These are phyloP conservation scores for Fusarium armeniacum DNA, from an alignment of 2,329 filamentous ascomycete species.

Conservation along the genomic window DNA sequence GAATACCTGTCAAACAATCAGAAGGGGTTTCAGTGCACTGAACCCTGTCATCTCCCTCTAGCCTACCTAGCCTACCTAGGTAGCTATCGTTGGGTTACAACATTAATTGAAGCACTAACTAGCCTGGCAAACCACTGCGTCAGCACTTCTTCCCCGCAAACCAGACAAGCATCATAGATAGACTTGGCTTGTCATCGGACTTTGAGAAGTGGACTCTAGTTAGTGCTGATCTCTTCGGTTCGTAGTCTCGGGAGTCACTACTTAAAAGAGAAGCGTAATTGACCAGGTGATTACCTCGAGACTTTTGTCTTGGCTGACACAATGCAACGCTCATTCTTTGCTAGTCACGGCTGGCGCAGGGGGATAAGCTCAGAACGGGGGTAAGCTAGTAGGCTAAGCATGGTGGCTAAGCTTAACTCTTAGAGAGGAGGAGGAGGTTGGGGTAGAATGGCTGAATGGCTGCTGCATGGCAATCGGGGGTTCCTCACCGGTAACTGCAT, in stretches of 20 bases:
- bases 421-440: neutral
- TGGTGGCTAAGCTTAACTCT: constrained; percentile 39
- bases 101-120: constrained; percentile 3
- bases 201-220: neutral
- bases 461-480: neutral
- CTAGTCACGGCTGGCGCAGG: constrained; percentile 1
- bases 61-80: too few species aligned
- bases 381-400: constrained; percentile 26
- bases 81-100: neutral
- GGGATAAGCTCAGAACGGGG: constrained; percentile 9
- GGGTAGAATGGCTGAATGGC: constrained; percentile 5
- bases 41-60: neutral
- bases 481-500: neutral
- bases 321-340: constrained; percentile 14
- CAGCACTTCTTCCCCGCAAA: constrained; percentile 20
- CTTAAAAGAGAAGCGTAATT: constrained; percentile 30
- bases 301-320: constrained; percentile 25
- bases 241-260: constrained; percentile 32
- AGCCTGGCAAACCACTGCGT: constrained; percentile 3
- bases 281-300: constrained; percentile 10
- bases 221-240: constrained; percentile 25
- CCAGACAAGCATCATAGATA: constrained; percentile 23
- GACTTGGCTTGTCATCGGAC: constrained; percentile 14
- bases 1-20: neutral
- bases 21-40: neutral